Conservation (phyloP, 345 rosid genomes). For the Arabidopsis arenosa region DNA sequence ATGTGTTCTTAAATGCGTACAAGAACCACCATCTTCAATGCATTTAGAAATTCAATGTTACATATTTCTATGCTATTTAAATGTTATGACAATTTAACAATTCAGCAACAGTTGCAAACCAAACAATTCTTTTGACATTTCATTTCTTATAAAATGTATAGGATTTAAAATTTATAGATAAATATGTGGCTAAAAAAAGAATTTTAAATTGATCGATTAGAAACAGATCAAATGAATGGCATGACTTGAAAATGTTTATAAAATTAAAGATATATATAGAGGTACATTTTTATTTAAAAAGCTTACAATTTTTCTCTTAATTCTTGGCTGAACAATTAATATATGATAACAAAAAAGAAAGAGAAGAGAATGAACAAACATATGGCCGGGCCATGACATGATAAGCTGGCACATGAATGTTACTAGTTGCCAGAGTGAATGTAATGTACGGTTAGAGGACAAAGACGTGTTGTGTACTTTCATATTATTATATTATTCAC, state of each 20-base stretch:
- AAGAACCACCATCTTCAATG: neutral
- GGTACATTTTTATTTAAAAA: neutral
- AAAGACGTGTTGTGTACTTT: constrained; percentile 48
- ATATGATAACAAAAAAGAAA: neutral
- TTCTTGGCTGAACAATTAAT: neutral
- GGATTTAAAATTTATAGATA: neutral
- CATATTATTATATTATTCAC: constrained; percentile 29
- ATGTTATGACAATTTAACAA: neutral
- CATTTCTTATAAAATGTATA: neutral
- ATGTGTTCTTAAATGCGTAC: neutral
- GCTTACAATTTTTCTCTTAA: no score
- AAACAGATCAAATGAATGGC: neutral
- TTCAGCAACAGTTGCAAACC: neutral
- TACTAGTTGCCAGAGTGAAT: constrained; percentile 35
- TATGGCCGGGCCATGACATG: constrained; percentile 2
- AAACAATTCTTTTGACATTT: neutral
- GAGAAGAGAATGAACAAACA: neutral
- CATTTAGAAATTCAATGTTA: neutral
- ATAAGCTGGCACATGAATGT: constrained; percentile 42
- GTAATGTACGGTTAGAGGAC: constrained; percentile 46
- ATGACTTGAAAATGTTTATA: neutral
- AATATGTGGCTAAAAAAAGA: neutral
- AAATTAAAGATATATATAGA: neutral
- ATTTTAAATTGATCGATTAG: neutral
- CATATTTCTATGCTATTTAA: neutral